Evolutionary conservation across 2,329 filamentous ascomycete genomes (phyloP).

Genomic region (Trichoderma breve): DNA sequence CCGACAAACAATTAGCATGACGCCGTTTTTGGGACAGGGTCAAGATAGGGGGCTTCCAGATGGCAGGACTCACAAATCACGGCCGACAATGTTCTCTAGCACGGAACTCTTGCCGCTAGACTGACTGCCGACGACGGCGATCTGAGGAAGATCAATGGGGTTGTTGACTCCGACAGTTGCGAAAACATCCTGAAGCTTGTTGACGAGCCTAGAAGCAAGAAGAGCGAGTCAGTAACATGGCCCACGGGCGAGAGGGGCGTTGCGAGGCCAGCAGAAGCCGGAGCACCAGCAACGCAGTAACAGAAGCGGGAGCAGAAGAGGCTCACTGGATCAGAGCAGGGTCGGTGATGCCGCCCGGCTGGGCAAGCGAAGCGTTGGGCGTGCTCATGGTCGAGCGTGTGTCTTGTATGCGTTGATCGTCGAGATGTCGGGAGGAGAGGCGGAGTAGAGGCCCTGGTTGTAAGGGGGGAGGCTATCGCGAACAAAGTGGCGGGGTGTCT

Average conservation of each 20-base stretch:
- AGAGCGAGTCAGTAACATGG: slow-evolving; percentile 16
- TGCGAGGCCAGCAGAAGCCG: slow-evolving; percentile 18
- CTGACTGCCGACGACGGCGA: slow-evolving; percentile 96
- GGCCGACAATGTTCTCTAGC: slow-evolving; percentile 95
- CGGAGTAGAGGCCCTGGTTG: neutral
- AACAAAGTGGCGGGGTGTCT: slow-evolving; percentile 15
- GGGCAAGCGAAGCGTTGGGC: slow-evolving; percentile 35
- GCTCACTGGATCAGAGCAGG: slow-evolving; percentile 63
- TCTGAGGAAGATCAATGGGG: slow-evolving; percentile 97
- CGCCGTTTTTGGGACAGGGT: too few relatives aligned
- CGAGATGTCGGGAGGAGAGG: neutral
- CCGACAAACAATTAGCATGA: neutral
- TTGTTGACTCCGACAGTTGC: slow-evolving; percentile 98
- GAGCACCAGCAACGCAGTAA: neutral
- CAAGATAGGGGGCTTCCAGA: neutral
- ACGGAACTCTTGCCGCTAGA: slow-evolving; percentile 99
- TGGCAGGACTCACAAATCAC: slow-evolving; percentile 79
- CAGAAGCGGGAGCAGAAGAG: slow-evolving; percentile 6
- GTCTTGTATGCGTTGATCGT: neutral
- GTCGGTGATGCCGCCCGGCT: slow-evolving; percentile 62
- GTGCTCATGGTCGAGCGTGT: slow-evolving; percentile 33
- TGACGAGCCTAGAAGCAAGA: slow-evolving; percentile 66
- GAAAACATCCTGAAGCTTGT: slow-evolving; percentile 99
- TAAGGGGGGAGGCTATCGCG: slow-evolving; percentile 14
- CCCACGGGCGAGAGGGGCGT: neutral